These are phyloP conservation scores for Trichosporon ovoides DNA, from an alignment of 1,284 basidiomycete species.

Conservation along the genomic window DNA sequence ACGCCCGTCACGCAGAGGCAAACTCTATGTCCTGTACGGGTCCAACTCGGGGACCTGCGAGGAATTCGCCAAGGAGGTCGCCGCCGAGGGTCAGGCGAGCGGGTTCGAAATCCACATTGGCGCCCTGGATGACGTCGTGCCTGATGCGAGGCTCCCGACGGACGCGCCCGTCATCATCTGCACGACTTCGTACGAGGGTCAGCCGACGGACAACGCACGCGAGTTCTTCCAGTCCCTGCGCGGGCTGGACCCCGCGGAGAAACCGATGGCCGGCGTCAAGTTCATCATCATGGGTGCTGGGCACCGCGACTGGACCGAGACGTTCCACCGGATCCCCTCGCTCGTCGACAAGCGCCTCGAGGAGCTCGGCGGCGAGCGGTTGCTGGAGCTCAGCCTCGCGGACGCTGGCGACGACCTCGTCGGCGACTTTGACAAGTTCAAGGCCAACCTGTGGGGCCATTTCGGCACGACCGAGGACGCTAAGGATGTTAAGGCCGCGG, in stretches of 20 bases:
- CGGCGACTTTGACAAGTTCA: conserved; percentile 8
- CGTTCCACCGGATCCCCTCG: conserved; percentile 54
- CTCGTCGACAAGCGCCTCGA: conserved; percentile 50
- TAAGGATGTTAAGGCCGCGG: neutral
- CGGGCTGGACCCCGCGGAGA: conserved; percentile 27
- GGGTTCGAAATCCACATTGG: conserved; percentile 52
- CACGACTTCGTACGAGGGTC: conserved; percentile 56
- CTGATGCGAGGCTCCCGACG: conserved; percentile 44
- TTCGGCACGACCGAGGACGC: neutral
- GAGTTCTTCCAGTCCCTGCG: conserved; percentile 2
- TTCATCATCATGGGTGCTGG: conserved; percentile 57
- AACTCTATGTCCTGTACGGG: conserved; percentile 42
- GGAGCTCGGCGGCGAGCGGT: conserved; percentile 48
- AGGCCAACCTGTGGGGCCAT: neutral
- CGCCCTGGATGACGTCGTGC: conserved; percentile 51
- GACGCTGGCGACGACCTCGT: conserved; percentile 4
- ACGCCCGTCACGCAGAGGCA: neutral
- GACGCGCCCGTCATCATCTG: conserved; percentile 54
- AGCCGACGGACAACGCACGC: conserved; percentile 16
- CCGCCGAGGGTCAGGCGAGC: conserved; percentile 48
- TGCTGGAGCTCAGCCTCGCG: conserved; percentile 21
- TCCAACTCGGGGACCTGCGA: conserved; percentile 55
- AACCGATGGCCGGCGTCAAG: conserved; percentile 35
- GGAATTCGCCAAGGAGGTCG: conserved; percentile 54
- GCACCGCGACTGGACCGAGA: conserved; percentile 55